Evolutionary conservation across 2,329 filamentous ascomycete species (phyloP).

Genomic region (Mycogone perniciosa): DNA sequence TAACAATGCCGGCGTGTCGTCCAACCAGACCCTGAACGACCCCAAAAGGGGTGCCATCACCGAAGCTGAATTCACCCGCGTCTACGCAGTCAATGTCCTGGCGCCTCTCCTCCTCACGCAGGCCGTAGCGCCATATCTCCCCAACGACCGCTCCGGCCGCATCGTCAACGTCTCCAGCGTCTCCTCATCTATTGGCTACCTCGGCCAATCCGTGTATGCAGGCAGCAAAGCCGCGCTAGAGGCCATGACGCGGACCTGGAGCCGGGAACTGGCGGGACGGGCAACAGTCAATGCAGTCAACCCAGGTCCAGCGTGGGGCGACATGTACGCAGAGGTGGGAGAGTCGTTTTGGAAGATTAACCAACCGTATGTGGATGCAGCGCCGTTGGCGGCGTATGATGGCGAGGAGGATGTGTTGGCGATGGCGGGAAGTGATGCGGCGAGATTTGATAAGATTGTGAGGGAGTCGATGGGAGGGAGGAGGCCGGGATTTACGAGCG

Average conservation of each 20-base stretch:
- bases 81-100: constrained; percentile 76
- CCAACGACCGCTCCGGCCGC: constrained; percentile 58
- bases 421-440: constrained; percentile 25
- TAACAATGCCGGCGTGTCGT: constrained; percentile 74
- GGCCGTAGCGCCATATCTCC: constrained; percentile 61
- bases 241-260: constrained; percentile 54
- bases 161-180: constrained; percentile 52
- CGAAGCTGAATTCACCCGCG: constrained; percentile 58
- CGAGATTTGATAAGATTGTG: constrained; percentile 28
- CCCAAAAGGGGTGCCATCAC: constrained; percentile 45
- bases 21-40: constrained; percentile 59
- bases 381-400: constrained; percentile 29
- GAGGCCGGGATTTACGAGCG: constrained; percentile 33
- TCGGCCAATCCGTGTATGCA: constrained; percentile 51
- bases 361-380: constrained; percentile 32
- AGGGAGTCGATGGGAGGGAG: constrained; percentile 28
- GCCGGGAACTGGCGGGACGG: constrained; percentile 47
- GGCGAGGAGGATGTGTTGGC: constrained; percentile 26
- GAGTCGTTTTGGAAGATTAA: constrained; percentile 31
- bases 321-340: constrained; percentile 41
- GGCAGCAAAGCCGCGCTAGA: constrained; percentile 53
- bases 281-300: constrained; percentile 53
- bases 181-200: constrained; percentile 46
- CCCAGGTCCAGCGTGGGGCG: constrained; percentile 49
- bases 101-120: constrained; percentile 74